Base-by-base conservation (phyloP, 176 grass and related monocot genomes). In the Canna indica region DNA sequence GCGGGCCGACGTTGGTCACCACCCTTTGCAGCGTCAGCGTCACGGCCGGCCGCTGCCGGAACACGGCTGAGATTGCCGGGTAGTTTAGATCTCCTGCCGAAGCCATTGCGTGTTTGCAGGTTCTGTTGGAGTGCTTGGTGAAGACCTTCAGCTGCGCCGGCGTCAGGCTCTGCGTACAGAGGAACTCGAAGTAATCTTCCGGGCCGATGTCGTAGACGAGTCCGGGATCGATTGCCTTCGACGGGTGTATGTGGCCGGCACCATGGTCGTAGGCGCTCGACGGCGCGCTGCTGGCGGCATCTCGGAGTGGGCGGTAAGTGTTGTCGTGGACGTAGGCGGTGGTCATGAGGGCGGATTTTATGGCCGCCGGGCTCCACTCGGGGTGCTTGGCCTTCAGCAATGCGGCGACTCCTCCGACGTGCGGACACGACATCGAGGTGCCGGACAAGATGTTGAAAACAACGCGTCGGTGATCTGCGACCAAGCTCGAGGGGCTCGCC, bases 351-450 rank as follows among this genome's bases (percentile, higher is more conserved):
- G 94, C 94, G 1, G 90, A 99, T 77, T 99, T 93, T 38, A 93
- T 86, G 73, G 88, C 78, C 15, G 94, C 84, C 0, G 94, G 94
- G 78, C 94, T 99, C 94, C 94, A 99, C 44, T 99, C 73, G 0
- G 86, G 94, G 39, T 92, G 94, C 79, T 81, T 86, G 20, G 84
- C 84, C 83, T 94, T 99, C 80, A 99, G 89, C 77, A 99, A 45
- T 27, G 90, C 90, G 0, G 94, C 94, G 47, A 99, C 90, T 47
- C 94, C 94, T 28, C 82, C 94, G 68, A 99, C 94, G 73, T 99
- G 94, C 57, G 94, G 94, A 82, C 94, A 99, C 29, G 94, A 99
- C 94, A 99, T 99, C 71, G 94, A 99, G 36, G 94, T 99, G 17
- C 94, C 94, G 5, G 94, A 99, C 36, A 99, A 75, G 87, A 99